Base-by-base conservation (phyloP, 495 filamentous ascomycete species). In the Aspergillus campestris region DNA sequence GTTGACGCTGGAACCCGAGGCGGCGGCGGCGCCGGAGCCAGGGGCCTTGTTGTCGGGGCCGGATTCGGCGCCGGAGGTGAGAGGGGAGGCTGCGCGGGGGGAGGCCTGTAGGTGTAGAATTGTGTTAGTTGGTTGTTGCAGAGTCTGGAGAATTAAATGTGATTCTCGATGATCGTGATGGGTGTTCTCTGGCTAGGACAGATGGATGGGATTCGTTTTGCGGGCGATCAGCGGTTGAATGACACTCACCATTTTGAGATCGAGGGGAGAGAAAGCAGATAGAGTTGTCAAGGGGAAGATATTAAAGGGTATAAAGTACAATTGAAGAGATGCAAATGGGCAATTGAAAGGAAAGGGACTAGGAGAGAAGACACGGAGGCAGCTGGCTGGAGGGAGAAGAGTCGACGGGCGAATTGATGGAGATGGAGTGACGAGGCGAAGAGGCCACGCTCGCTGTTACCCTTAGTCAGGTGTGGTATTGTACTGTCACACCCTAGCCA, bases 21-120 rank as follows among this genome's bases (percentile, higher is more conserved):
- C 67, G 35, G 65, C 64, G 42, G 86, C 86, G 49, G 84, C 84
- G 37, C 72, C 70, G 40, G 87, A 67, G 52, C 83, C 80, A 52
- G 88, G 86, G 48, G 89, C 89, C 58, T 72, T 72, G 55, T 65
- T 64, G 47, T 73, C 70, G 24, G 70, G 57, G 52, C 70, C 70
- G 29, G 70, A 74, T 52, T 74, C 70, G 43, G 70, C 65, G 44
- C 70, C 69, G 28, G 70, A 74, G 51, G 70, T 70, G 51, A 74
- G 47, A 50, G 70, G 70, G 32, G 70, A 74, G 40, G 69, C 58
- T 55, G 70, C 66, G 59, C 70, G 70, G 42, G 67, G 65, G 47
- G 69, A 70, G 38, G 70, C 61, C 70, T 74, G 45, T 34, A 47
- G 37, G 46, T 7, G 37, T 10, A 31, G 31, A 13, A 34, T 34